phyloP scores from a whole-genome alignment of 148 eudicot genomes.

The Salicornia ramosissima region DNA sequence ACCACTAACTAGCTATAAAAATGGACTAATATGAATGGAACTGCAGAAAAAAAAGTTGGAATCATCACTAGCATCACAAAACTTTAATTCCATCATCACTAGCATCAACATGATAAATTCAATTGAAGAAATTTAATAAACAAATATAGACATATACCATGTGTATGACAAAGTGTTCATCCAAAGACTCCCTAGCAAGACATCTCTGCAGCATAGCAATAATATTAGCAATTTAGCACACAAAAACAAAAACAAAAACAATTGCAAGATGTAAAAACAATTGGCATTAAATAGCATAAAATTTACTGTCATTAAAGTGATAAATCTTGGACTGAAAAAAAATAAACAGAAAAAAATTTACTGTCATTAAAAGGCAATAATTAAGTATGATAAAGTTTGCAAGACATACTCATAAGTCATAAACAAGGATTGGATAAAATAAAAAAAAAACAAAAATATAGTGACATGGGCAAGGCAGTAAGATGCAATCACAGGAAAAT shows the following conservation, averaged over 20 bases:
- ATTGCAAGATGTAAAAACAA: constrained; percentile 14
- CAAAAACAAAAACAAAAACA: not conserved
- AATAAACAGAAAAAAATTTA: not conserved
- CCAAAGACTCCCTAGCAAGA: constrained; percentile 77
- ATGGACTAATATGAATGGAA: not conserved
- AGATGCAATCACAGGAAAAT: not conserved
- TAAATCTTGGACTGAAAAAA: not conserved
- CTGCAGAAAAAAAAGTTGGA: not conserved
- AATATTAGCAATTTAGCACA: too few species aligned
- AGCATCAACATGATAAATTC: not conserved
- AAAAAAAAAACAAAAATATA: too few species aligned
- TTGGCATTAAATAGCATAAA: constrained; percentile 5
- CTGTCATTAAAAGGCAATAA: too few species aligned
- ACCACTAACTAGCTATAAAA: not conserved
- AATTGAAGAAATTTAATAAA: not conserved
- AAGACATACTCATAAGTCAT: too few species aligned
- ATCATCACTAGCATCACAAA: not conserved
- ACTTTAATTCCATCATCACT: not conserved
- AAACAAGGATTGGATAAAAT: too few species aligned
- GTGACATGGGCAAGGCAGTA: too few species aligned
- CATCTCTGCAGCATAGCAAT: constrained; percentile 64
- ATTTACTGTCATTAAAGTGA: not conserved
- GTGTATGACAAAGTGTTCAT: constrained; percentile 84
- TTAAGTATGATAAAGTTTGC: too few species aligned
- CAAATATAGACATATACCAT: constrained; percentile 49